Evolutionary conservation across 2,329 filamentous ascomycete genomes (phyloP), one percentile per base, ranked within the genome.

Genomic region (Cordyceps cicadae): DNA sequence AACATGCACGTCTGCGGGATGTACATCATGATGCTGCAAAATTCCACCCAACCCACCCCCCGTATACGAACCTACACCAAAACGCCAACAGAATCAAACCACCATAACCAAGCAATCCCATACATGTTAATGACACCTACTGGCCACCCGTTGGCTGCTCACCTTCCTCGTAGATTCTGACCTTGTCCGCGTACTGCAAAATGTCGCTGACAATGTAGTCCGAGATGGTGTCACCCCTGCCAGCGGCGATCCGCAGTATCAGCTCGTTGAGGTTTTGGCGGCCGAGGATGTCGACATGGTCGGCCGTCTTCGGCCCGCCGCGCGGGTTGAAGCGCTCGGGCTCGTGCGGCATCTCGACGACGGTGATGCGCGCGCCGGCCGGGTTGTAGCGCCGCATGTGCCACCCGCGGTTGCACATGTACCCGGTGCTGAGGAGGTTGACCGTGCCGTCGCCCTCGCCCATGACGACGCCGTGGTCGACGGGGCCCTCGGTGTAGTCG

Each of bases 391-490:
- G 83, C 74, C 91, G 92, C 74, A 97, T 89, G 62, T 87, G 86
- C 94, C 94, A 99, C 3, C 94, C 94, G 68, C 88, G 91, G 67
- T 91, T 88, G 73, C 94, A 99, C 94, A 99, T 97, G 72, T 97
- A 99, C 2, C 93, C 94, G 0, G 86, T 85, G 67, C 89, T 95
- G 12, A 99, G 76, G n/a, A 99, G 75, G 65, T 92, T 96, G 48
- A 99, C 94, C 0, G 94, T 99, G 1, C 94, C 94, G 67, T 99
- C 94, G 4, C 94, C 94, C 72, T 97, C 94, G 43, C 93, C 93
- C 81, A 97, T 88, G 39, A 96, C 81, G n/a, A 99, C 91, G 26
- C 94, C 94, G 65, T 89, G 94, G 70, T 99, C 92, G 5, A 86
- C 79, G 3, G 80, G 78, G 17, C 79, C 82, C 57, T 79, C 78